Conservation (phyloP, 1,284 basidiomycete species). For the Melampsora occidentalis region DNA sequence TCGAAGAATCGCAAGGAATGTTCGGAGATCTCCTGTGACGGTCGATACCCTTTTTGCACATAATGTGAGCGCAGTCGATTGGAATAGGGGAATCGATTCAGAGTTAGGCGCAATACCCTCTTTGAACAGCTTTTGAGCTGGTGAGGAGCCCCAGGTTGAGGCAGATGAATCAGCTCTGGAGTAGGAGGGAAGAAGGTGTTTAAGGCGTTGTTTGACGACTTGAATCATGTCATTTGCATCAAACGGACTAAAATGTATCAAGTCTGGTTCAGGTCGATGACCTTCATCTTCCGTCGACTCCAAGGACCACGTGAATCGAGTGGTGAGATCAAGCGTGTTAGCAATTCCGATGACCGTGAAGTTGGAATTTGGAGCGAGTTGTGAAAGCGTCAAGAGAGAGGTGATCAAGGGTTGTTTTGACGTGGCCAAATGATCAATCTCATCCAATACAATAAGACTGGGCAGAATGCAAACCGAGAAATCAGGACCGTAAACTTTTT, state of each 20-base stretch:
- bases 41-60: slow-evolving; percentile 55
- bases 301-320: slow-evolving; percentile 45
- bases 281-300: slow-evolving; percentile 46
- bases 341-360: slow-evolving; percentile 52
- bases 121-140: slow-evolving; percentile 42
- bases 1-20: slow-evolving; percentile 54
- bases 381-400: slow-evolving; percentile 51
- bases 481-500: background rate
- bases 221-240: slow-evolving; percentile 52
- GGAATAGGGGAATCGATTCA: slow-evolving; percentile 51
- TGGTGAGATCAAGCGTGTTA: slow-evolving; percentile 51
- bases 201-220: slow-evolving; percentile 53
- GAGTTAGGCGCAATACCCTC: background rate
- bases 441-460: slow-evolving; percentile 56
- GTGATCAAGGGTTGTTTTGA: slow-evolving; percentile 51
- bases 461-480: slow-evolving; percentile 39
- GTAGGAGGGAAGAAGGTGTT: slow-evolving; percentile 48
- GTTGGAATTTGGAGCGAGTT: slow-evolving; percentile 45
- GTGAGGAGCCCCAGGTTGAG: background rate
- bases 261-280: slow-evolving; percentile 50
- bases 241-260: slow-evolving; percentile 55
- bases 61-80: slow-evolving; percentile 53
- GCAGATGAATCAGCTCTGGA: slow-evolving; percentile 11
- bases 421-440: slow-evolving; percentile 55
- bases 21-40: slow-evolving; percentile 55